These are phyloP conservation scores for Teratosphaeria nubilosa DNA, from an alignment of 2,329 filamentous ascomycete genomes.

Conservation along the genomic window DNA sequence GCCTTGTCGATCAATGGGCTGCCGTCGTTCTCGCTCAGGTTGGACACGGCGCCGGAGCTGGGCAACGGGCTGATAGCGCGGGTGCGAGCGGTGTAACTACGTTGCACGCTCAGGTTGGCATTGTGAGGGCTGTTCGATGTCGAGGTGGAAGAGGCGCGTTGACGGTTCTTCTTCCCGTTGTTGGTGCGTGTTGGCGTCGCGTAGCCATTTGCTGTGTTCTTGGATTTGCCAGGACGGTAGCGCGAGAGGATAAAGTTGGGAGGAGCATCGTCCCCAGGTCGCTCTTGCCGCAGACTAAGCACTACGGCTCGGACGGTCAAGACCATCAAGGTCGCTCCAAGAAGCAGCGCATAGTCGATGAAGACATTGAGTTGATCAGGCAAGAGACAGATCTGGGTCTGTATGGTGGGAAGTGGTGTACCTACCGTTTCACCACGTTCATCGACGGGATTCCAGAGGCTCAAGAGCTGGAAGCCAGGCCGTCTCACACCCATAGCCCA, in stretches of 20 bases:
- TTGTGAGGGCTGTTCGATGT: conserved; percentile 15
- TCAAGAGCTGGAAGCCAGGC: conserved; percentile 80
- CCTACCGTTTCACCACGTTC: conserved; percentile 25
- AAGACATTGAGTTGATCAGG: conserved; percentile 82
- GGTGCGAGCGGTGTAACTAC: conserved; percentile 23
- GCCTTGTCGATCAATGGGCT: conserved; percentile 32
- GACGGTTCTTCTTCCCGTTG: conserved; percentile 16
- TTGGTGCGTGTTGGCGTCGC: conserved; percentile 11
- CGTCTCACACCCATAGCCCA: conserved; percentile 92
- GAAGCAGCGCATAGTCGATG: conserved; percentile 61
- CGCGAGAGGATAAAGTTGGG: conserved; percentile 7
- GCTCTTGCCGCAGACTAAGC: conserved; percentile 18
- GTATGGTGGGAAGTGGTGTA: conserved; percentile 49
- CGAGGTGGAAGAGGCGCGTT: conserved; percentile 25
- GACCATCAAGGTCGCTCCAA: conserved; percentile 42
- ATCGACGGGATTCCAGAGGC: conserved; percentile 85
- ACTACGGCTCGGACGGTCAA: conserved; percentile 37
- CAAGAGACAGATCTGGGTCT: conserved; percentile 82
- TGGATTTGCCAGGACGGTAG: conserved; percentile 6
- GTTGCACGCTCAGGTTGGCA: conserved; percentile 19
- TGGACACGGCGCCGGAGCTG: conserved; percentile 1
- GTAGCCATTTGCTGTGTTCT: conserved; percentile 15
- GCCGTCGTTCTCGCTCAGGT: conserved; percentile 13
- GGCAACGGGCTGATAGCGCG: conserved; percentile 29
- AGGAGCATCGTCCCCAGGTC: neutral